These are phyloP conservation scores for Pelargonium cotyledonis DNA, from an alignment of 441 rosid species.

Conservation along the genomic window DNA sequence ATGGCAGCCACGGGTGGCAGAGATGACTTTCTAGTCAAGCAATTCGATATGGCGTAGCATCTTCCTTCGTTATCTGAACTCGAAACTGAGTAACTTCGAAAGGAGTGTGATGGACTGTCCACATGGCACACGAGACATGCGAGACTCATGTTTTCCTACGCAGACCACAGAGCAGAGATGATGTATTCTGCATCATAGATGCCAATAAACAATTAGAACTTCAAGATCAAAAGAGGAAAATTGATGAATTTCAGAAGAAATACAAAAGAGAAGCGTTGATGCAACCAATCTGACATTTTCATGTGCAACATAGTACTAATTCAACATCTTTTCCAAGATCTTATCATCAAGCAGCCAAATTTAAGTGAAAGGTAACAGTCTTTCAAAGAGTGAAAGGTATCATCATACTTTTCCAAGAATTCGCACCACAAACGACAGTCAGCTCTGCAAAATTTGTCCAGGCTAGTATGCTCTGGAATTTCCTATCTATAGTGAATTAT, in stretches of 20 bases:
- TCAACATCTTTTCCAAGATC: background rate
- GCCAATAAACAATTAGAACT: background rate
- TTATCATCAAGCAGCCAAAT: background rate
- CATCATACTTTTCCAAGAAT: no score
- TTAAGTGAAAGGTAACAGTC: background rate
- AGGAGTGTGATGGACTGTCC: slow-evolving; percentile 26
- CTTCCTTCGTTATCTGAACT: slow-evolving; percentile 41
- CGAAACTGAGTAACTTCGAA: slow-evolving; percentile 26
- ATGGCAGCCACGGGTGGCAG: slow-evolving; percentile 52
- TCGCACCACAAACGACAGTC: no score
- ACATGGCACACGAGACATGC: slow-evolving; percentile 26
- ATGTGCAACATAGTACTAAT: background rate
- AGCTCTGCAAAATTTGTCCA: no score
- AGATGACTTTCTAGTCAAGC: slow-evolving; percentile 56
- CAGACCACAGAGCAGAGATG: background rate
- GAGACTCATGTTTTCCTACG: slow-evolving; percentile 14
- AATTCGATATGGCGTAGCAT: slow-evolving; percentile 63
- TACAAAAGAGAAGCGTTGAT: background rate
- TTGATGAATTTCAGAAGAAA: background rate
- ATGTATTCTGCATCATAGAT: background rate
- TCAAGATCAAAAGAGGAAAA: background rate
- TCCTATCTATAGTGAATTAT: no score
- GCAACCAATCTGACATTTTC: background rate
- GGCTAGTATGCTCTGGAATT: no score
- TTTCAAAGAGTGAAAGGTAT: background rate